Base-by-base conservation (phyloP, 306 rosid species). In the Lathyrus tuberosus region DNA sequence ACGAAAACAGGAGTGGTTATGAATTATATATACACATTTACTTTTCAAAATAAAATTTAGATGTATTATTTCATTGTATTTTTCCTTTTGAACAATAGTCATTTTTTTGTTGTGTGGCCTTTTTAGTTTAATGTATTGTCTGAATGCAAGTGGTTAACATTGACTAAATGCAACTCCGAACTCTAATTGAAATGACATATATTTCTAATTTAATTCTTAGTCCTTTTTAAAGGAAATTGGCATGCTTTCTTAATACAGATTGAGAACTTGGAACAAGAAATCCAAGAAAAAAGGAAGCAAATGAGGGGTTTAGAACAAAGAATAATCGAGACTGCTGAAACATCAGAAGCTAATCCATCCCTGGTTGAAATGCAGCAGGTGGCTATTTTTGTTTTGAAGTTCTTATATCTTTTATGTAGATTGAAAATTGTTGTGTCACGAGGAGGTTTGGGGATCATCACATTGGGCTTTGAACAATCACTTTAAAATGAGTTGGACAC, bases 291-390 rank as follows among this genome's bases (percentile, higher is more conserved):
- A 80, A 83, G 72, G 80, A 86, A 84, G 76, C 97, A 95, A 78
- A 84, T 95, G 99, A 82, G 81, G 58, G 82, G 77, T 64, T 82
- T 95, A 77, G 99, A 95, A 47, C 95, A 89, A 78, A 85, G 85
- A 70, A 91, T 95, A 78, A 76, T 49, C 54, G 99, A 91, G 79
- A 82, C 86, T 67, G 91, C 91, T 2, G 95, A 91, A 87, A 85
- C 95, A 75, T 89, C 99, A 20, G 71, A 80, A 67, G 76, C 96
- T 63, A 86, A 79, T 78, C 81, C 93, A 28, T 84, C 96, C 20
- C 57, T 83, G 76, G 89, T 84, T 77, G 96, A 91, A 84, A 89
- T 91, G 95, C 99, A 91, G 85, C 95, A 95, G 97, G 99, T 94
- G 80, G 69, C 59, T 52, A 30, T 73, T 31, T 64, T 65, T 65